These are phyloP conservation scores for Sporobolomyces phaffii DNA, from an alignment of 768 basidiomycete genomes.

Conservation along the genomic window DNA sequence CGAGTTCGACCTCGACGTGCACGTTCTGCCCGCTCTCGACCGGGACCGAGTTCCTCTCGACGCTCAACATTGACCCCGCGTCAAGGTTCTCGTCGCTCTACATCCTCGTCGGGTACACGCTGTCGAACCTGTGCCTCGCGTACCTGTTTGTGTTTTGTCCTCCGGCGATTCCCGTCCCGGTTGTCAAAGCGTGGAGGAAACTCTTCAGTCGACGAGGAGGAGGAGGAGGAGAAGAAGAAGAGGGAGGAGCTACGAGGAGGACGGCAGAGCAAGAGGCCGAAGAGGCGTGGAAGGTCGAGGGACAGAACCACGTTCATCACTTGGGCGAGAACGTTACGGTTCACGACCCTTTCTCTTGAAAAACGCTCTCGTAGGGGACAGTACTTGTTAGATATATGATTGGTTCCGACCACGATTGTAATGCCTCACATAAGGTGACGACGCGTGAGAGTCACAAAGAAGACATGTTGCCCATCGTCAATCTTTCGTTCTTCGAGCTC, in stretches of 20 bases:
- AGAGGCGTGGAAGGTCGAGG: conserved; percentile 4
- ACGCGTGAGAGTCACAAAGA: too few relatives aligned
- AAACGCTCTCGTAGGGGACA: too few relatives aligned
- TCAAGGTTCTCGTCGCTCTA: conserved; percentile 20
- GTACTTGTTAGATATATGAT: too few relatives aligned
- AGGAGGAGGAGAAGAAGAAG: not conserved
- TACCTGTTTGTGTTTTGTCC: conserved; percentile 34
- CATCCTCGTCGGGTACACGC: conserved; percentile 27
- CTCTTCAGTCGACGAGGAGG: not conserved
- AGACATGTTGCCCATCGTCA: too few relatives aligned
- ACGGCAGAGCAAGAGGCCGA: conserved; percentile 2
- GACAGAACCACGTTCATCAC: not conserved
- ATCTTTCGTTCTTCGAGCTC: too few relatives aligned
- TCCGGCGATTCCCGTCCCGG: not conserved
- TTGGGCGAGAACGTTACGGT: not conserved
- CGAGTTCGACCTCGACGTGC: conserved; percentile 3
- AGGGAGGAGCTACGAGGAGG: not conserved
- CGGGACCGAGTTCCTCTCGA: conserved; percentile 34
- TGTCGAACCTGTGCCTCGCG: conserved; percentile 24
- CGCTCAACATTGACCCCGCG: conserved; percentile 23
- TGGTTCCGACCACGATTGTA: too few relatives aligned
- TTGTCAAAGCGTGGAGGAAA: not conserved
- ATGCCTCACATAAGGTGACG: too few relatives aligned
- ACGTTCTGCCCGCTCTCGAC: conserved; percentile 28
- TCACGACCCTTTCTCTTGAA: conserved; percentile 10